Base-by-base conservation (phyloP, 2,329 filamentous ascomycete species). In the Cercospora sp. region DNA sequence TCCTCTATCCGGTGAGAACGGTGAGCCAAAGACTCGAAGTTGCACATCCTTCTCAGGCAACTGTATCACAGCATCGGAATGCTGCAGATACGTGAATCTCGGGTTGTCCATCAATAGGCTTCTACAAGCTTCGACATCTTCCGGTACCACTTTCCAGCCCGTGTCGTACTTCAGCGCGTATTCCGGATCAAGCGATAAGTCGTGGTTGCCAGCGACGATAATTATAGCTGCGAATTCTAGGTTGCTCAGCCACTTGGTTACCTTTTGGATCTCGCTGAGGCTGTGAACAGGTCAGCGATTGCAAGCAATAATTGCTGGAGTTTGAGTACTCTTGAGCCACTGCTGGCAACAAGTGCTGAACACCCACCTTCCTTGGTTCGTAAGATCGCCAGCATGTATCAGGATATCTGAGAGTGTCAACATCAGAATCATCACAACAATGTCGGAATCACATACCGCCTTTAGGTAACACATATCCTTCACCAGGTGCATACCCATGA, bases 131-230 rank as follows among this genome's bases (percentile, higher is more conserved):
- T 79, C 76, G 0, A 84, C 76, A 33, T 86, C 83, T 74, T 91
- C 64, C 13, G 69, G 60, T 28, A 65, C 23, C 13, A 74, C 70
- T 3, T 20, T 70, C 71, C 72, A 74, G 13, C 72, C 73, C 13
- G 67, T 59, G 12, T 45, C 64, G 3, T 81, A 76, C n/a, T 80
- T 72, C 30, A 71, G 31, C 2, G 63, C 33, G 45, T 75, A 76
- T 3, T 65, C 23, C 10, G 64, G 60, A 74, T 93, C 90, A 6
- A 93, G 84, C 0, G 89, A 90, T 60, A 91, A 82, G 75, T 93
- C 91, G 78, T 93, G 91, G 75, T 93, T 94, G 30, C 91, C 90
- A 90, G 89, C 90, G 71, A 92, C 80, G 45, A 92, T 84, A 70
- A 93, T 87, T 76, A 91, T 93, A 73, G 84, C 84, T 73, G 91